Conservation (phyloP, 331 rosid species). For the Arachis monticola region DNA sequence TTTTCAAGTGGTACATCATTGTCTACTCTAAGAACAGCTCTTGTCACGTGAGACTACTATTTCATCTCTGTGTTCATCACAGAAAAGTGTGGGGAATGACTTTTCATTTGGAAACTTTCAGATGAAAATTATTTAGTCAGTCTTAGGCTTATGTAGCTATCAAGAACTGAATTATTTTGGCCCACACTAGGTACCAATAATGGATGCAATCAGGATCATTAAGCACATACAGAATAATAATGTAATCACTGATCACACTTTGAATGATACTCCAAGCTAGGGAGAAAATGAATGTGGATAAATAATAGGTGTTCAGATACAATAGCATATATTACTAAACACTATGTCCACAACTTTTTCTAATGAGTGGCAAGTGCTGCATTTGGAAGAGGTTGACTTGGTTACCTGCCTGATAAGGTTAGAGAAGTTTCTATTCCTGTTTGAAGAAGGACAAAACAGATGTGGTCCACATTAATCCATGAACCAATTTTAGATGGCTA, state of each 20-base stretch:
- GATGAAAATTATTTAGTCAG: neutral
- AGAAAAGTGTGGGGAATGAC: constrained; percentile 45
- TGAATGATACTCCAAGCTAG: neutral
- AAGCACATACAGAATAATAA: neutral
- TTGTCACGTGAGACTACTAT: neutral
- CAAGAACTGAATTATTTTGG: neutral
- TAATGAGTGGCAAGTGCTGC: constrained; percentile 56
- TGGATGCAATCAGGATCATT: neutral
- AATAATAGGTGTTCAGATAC: no score
- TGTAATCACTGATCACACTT: neutral
- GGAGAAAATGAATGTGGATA: neutral
- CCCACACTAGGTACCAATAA: neutral
- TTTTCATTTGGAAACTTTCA: constrained; percentile 49
- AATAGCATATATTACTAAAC: no score
- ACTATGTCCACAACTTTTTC: constrained; percentile 35
- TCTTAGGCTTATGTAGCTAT: neutral
- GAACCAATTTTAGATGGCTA: neutral
- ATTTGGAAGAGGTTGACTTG: constrained; percentile 62
- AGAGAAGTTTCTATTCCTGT: constrained; percentile 51
- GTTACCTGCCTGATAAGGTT: constrained; percentile 37
- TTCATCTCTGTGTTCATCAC: constrained; percentile 39
- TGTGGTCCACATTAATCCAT: constrained; percentile 47
- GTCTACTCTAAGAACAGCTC: neutral
- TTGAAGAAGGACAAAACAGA: constrained; percentile 60
- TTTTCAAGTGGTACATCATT: neutral